Evolutionary conservation across 495 filamentous ascomycete genomes (phyloP), one percentile per base, ranked within the genome.

Genomic region (Talaromyces borbonicus): DNA sequence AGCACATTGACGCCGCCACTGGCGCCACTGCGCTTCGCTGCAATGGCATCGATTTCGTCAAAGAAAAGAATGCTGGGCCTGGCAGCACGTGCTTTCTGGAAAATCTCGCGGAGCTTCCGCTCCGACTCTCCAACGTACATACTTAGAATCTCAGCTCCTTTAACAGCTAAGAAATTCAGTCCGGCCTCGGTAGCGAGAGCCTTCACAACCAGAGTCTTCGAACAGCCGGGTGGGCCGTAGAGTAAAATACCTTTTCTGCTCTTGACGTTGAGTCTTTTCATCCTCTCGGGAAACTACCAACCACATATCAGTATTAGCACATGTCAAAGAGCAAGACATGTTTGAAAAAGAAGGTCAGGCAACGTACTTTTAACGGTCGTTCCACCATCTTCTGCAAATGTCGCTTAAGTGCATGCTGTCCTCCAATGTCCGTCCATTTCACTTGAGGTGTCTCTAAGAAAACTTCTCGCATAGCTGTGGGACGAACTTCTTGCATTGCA

Each of bases 121-220:
- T 98, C 92, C 5, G 89, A 90, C 63, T 98, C 92, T 44, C 92
- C 92, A 18, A 98, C 89, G 63, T 96, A 98, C 88, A 93, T 96
- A 65, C 82, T 94, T 46, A 95, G 75, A 2, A 98, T 76, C 61
- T 98, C 92, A 24, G 88, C 86, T n/a, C 92, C 92, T 67, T 94
- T 95, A 27, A 98, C 86, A 18, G 90, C 85, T 62, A 98, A 77
- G 61, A 97, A 98, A 57, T 96, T 98, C 52, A 93, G 77, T 2
- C 87, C 86, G 16, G 85, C 82, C 58, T 93, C 89, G 20, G 87
- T 95, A 5, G 92, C 92, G 57, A 95, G 78, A 31, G 92, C 92
- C 55, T 94, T 88, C 1, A 92, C 92, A 0, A 80, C 85, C 61
- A 98, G 76, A 14, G 92, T 98, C 62, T 98, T 98, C 35, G 89